These are phyloP conservation scores for Suillus cothurnatus DNA, from an alignment of 768 basidiomycete genomes.

Conservation along the genomic window DNA sequence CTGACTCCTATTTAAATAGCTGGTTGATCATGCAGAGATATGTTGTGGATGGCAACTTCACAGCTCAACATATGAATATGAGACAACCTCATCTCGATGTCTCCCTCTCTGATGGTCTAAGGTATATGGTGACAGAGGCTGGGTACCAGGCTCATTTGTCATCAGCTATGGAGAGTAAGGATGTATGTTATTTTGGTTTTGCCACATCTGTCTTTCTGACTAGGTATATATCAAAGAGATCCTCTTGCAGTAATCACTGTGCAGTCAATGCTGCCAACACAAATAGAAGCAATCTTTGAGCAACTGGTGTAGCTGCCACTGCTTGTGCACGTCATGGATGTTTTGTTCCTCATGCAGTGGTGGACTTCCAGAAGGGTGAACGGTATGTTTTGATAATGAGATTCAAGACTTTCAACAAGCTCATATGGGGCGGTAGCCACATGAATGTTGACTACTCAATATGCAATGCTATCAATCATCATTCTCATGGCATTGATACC, in stretches of 20 bases:
- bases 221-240: constrained; percentile 5
- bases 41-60: too few species aligned
- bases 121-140: constrained; percentile 24
- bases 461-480: constrained; percentile 21
- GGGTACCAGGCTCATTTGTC: constrained; percentile 27
- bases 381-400: constrained; percentile 7
- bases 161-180: constrained; percentile 5
- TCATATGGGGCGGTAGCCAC: constrained; percentile 16
- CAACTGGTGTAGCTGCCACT: too few species aligned
- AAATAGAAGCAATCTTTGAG: too few species aligned
- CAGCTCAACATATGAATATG: constrained; percentile 24
- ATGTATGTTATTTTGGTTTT: constrained; percentile 5
- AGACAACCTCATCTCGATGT: constrained; percentile 27
- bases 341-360: too few species aligned
- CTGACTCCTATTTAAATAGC: too few species aligned
- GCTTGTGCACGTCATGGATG: too few species aligned
- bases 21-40: background rate
- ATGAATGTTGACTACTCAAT: constrained; percentile 32
- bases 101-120: constrained; percentile 27
- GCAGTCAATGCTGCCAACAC: constrained; percentile 21
- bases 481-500: constrained; percentile 7
- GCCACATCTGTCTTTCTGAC: too few species aligned
- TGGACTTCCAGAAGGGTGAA: constrained; percentile 22
- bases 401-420: too few species aligned
- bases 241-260: constrained; percentile 14